Base-by-base conservation (phyloP, 371 early-diverging fungal genomes). In the Lichtheimia hyalospora region DNA sequence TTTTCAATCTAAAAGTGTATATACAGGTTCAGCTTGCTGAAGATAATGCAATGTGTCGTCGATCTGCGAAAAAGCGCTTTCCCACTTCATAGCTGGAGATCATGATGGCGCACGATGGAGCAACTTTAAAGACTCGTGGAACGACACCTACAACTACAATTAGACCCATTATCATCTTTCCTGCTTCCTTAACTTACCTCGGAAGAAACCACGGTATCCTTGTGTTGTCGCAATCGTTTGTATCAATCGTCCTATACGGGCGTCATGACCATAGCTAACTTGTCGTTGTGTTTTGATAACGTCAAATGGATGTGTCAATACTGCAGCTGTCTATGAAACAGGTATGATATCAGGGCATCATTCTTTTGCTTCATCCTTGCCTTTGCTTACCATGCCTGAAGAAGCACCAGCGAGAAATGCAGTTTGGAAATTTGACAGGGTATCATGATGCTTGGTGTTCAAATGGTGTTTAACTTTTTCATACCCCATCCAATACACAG, bases 91-190 rank as follows among this genome's bases (percentile, higher is more conserved):
- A 93, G 25, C 84, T 85, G 5, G 92, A 90, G 52, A 98, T 96
- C 97, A 97, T 97, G 54, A 98, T 93, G 3, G 96, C 98, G 70
- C 98, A 96, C 2, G 96, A 90, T 4, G 96, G 96, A 43, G 96
- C 95, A 3, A 96, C 92, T 73, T 96, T 97, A 53, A 89, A 86
- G 16, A 96, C 82, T 21, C 98, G 69, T 0, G 97, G 94, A 0
- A 87, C 39, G 84, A 76, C 13, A 82, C 96, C 54, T 69, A 62
- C 16, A 27, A 13, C 2, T 28, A 46, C 34, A 12, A 34, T 34
- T 5, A 34, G 34, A 8, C 10, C 34, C 8, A 34, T 34, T 0
- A 14, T 44, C 18, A 41, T 21, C 13, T 21, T 7, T 2, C 50
- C 10, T 7, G 5, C 34, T 34, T 34, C 2, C 34, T 34, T 34